phyloP scores from a whole-genome alignment of 768 basidiomycete species.

The Leccinum subgranulosum region DNA sequence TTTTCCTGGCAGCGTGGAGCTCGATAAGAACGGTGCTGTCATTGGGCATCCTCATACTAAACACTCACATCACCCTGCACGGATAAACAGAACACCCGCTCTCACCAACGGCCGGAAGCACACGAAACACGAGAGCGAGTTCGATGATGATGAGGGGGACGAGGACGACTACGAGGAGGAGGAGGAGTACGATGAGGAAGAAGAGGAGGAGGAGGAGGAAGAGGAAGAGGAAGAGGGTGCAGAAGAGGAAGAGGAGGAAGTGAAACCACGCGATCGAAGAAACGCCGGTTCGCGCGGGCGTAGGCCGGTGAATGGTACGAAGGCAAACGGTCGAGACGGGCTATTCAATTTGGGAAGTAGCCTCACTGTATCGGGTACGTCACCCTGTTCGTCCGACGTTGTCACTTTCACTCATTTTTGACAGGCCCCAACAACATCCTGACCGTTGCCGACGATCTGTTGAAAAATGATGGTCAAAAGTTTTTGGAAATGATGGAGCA shows the following conservation, averaged over 20 bases:
- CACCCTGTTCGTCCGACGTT: background rate
- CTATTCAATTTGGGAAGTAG: conserved; percentile 78
- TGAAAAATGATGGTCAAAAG: conserved; percentile 98
- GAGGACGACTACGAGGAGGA: conserved; percentile 53
- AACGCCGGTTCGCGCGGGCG: conserved; percentile 34
- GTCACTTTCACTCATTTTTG: conserved; percentile 19
- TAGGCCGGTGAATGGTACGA: conserved; percentile 42
- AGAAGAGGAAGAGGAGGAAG: conserved; percentile 55
- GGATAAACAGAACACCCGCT: conserved; percentile 33
- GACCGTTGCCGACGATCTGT: conserved; percentile 96
- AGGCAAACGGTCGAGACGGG: conserved; percentile 55
- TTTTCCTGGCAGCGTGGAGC: conserved; percentile 96
- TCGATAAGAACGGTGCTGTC: conserved; percentile 85
- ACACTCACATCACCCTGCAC: conserved; percentile 37
- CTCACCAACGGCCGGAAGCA: conserved; percentile 39
- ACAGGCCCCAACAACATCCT: conserved; percentile 89
- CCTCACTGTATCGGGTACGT: conserved; percentile 78
- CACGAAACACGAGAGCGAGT: conserved; percentile 57
- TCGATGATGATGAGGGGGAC: conserved; percentile 62
- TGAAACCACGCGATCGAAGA: conserved; percentile 41
- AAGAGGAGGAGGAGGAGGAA: conserved; percentile 66
- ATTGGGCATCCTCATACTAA: conserved; percentile 38
- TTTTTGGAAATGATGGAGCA: conserved; percentile 99
- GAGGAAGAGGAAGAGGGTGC: conserved; percentile 69
- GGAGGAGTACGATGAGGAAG: conserved; percentile 53